A percentile compares a stretch with the other conserved stretches of the same genome.
Conservation (phyloP, 2,329 filamentous ascomycete genomes). For the Phoma herbarum region DNA sequence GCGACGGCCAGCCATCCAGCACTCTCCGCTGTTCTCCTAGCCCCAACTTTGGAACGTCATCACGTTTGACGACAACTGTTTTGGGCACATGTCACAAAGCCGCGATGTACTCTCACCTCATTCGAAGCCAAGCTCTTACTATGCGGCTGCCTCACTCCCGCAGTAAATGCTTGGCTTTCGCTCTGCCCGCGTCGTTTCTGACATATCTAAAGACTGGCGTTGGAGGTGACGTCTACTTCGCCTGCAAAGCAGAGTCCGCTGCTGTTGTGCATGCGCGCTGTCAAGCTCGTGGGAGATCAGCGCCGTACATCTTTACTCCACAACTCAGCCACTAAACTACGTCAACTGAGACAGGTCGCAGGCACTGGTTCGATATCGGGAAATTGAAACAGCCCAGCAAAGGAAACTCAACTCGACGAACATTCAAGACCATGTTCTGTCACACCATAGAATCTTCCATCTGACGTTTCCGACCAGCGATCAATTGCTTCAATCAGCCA, state of each 20-base stretch:
- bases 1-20: slow-evolving; percentile 35
- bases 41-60: slow-evolving; percentile 26
- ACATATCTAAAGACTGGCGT: not conserved
- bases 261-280: slow-evolving; percentile 24
- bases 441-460: not conserved
- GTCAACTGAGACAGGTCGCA: slow-evolving; percentile 31
- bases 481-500: slow-evolving; percentile 14
- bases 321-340: slow-evolving; percentile 27
- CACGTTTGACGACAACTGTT: slow-evolving; percentile 37
- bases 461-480: slow-evolving; percentile 17
- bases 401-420: not conserved
- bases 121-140: slow-evolving; percentile 18
- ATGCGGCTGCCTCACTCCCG: slow-evolving; percentile 13
- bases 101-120: slow-evolving; percentile 8
- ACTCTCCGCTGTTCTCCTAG: slow-evolving; percentile 26
- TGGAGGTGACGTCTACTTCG: slow-evolving; percentile 27
- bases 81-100: slow-evolving; percentile 13
- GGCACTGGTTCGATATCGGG: not conserved
- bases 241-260: slow-evolving; percentile 27
- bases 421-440: slow-evolving; percentile 1
- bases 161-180: slow-evolving; percentile 20
- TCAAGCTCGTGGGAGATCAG: slow-evolving; percentile 33
- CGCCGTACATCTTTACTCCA: slow-evolving; percentile 10
- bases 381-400: slow-evolving; percentile 4
- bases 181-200: not conserved